Evolutionary conservation across 306 rosid genomes (phyloP).

Genomic region (Myrica gale): DNA sequence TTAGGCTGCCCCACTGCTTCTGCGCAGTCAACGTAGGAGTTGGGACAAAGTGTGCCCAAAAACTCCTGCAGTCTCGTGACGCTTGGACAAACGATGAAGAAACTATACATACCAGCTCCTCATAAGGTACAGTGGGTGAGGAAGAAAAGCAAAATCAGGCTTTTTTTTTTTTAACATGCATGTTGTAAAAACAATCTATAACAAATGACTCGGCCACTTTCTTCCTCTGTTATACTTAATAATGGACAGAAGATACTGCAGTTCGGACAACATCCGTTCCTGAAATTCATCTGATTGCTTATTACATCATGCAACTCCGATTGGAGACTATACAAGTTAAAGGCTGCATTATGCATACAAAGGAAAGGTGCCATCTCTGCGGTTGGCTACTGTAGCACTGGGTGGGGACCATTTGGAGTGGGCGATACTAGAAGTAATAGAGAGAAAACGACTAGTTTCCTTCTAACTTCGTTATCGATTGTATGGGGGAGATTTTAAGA

Average conservation of each 20-base stretch:
- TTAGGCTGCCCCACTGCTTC: conserved; percentile 3
- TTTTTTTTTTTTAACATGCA: too few species aligned
- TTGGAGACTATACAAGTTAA: background rate
- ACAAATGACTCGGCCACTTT: too few species aligned
- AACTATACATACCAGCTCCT: background rate
- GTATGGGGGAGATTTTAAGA: background rate
- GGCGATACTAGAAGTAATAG: background rate
- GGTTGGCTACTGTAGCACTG: background rate
- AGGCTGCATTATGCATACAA: background rate
- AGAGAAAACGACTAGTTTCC: background rate
- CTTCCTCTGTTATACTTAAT: too few species aligned
- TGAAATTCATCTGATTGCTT: too few species aligned
- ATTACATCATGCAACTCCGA: background rate
- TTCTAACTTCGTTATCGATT: background rate
- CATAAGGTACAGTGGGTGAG: background rate
- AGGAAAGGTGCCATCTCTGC: background rate
- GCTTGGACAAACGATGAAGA: background rate
- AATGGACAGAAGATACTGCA: too few species aligned
- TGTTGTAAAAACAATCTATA: too few species aligned
- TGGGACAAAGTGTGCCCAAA: background rate
- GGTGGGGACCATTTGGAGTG: background rate
- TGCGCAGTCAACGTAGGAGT: background rate
- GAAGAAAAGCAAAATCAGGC: background rate
- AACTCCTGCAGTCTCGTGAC: background rate
- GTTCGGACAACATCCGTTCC: too few species aligned